Base-by-base conservation (phyloP, 768 basidiomycete genomes). In the Lepiota subincarnata region DNA sequence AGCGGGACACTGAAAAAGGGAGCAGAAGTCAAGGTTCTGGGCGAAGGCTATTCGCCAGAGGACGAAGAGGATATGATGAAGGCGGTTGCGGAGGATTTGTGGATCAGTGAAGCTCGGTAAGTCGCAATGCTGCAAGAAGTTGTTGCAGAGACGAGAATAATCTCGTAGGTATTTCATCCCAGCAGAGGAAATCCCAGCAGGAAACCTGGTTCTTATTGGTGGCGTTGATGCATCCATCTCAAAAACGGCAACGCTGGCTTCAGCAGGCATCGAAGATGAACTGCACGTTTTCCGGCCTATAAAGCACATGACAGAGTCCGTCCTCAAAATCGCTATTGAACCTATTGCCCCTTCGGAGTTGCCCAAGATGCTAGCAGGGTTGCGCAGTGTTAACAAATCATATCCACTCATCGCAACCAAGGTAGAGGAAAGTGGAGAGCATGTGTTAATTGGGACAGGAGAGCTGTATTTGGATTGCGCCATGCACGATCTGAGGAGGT, bases 31-130 rank as follows among this genome's bases (percentile, higher is more conserved):
- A 98, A 97, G 73, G 95, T 98, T n/a, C 76, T 99, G 6, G 97
- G 97, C 53, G 97, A 98, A 67, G 93, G 93, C 0, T 99, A 95
- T 68, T 96, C 94, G 12, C 90, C 92, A n/a, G 96, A 98, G 63
- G 97, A 99, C 59, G 96, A 98, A 72, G 97, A 99, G 70, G 97
- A 99, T 64, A 96, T 98, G 93, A 81, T 89, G 67, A 85, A 83
- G 57, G 84, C 82, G 12, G 80, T 74, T 1, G 81, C 97, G 2
- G 95, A 98, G 60, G 87, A 87, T 57, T 73, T 98, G 14, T 92
- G 93, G 91, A 83, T 98, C 53, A 84, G 82, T 64, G 89, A 98
- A 75, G 84, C 96, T 13, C 79, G 96, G 90, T 95, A 57, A 57
- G 79, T 64, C 18, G 11, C 24, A 28, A 16, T 24, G 13, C 14